These are phyloP conservation scores for Boletus sp. DNA, from an alignment of 1,284 basidiomycete species.

Conservation along the genomic window DNA sequence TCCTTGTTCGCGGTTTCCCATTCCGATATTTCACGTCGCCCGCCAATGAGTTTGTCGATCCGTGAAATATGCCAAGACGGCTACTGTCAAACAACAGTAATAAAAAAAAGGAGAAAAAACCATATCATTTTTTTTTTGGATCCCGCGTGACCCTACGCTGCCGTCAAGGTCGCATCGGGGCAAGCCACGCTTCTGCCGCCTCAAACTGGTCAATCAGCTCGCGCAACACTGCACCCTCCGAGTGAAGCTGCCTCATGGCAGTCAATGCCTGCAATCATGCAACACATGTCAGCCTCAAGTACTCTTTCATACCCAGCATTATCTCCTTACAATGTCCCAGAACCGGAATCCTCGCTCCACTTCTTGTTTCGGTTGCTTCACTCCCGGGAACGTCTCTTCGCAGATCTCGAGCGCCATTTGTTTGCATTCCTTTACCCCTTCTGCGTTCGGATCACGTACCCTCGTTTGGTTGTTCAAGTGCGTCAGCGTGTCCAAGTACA, in stretches of 20 bases:
- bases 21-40: conserved; percentile 2
- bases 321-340: conserved; percentile 85
- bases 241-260: conserved; percentile 84
- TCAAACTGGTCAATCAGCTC: conserved; percentile 93
- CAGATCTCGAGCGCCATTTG: conserved; percentile 85
- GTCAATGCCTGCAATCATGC: conserved; percentile 64
- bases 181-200: conserved; percentile 89
- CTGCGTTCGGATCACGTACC: conserved; percentile 70
- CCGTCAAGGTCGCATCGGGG: conserved; percentile 78
- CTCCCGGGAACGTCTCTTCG: conserved; percentile 90
- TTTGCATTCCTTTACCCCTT: conserved; percentile 82
- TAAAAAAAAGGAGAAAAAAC: background rate
- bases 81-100: background rate
- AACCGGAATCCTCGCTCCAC: conserved; percentile 96
- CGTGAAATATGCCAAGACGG: background rate
- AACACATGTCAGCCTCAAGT: conserved; percentile 25
- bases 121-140: background rate
- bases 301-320: conserved; percentile 1
- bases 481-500: conserved; percentile 88
- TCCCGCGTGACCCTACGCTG: conserved; percentile 3
- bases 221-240: conserved; percentile 72
- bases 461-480: conserved; percentile 76
- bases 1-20: conserved; percentile 15
- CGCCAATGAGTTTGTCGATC: background rate
- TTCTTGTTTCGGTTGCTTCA: conserved; percentile 83